Base-by-base conservation (phyloP, 179 eudicot genomes). In the Nepenthes alata region DNA sequence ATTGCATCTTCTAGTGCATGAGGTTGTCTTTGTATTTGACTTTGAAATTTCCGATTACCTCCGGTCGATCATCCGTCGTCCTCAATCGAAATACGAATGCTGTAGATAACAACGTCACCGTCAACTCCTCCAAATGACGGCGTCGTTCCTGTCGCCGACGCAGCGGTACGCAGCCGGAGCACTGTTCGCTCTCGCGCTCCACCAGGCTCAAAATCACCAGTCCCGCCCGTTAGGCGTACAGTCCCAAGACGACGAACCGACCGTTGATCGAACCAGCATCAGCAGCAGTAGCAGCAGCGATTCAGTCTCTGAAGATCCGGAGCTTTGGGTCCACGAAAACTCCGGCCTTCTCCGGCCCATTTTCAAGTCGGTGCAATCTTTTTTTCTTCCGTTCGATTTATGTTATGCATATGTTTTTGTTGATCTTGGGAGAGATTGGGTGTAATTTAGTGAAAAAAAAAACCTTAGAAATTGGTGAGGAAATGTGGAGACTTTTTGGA, bases 121-220 rank as follows among this genome's bases (percentile, higher is more conserved):
- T 34, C 58, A 55, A 7, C 58, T 35, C 9, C 12, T 10, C 38
- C 39, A 3, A 36, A 57, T 57, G 59, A 57, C 59, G 78, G 10
- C 85, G 59, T 70, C 88, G 55, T 53, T 71, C 55, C 62, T 91
- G 60, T 57, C 98, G 59, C 77, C 82, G 75, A 80, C 79, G 59
- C 84, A 93, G 69, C 72, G 80, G 44, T 89, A 86, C 71, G 98
- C 90, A 2, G 83, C 93, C 39, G 96, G 81, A 8, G 79, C 84
- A 6, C 72, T 93, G 37, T 85, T 86, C 68, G 93, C 85, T 2
- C n/a, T 93, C 62, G 85, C 95, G 11, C 70, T 93, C 4, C 81
- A 80, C 71, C 88, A 89, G 59, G 91, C 95, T 1, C 95, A 89
- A 63, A 81, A 77, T 61, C 89, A 86, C 72, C 96, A 89, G 70